phyloP scores from a whole-genome alignment of 176 grass and related monocot species.

The Rhynchospora pubera region DNA sequence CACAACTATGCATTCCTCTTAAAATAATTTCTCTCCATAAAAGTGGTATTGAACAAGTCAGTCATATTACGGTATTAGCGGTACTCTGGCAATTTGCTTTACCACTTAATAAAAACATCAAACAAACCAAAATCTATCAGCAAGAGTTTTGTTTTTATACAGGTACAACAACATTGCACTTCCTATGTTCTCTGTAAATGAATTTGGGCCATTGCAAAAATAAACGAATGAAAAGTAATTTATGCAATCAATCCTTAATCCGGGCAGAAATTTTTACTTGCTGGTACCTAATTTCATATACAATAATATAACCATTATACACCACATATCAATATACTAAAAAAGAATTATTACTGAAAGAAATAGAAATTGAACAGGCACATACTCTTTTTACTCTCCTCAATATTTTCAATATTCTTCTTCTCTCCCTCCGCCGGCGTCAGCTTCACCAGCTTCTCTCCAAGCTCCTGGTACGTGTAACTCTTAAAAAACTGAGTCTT shows the following conservation, averaged over 20 bases:
- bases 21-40: neutral
- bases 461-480: slow-evolving; percentile 56
- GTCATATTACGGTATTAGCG: neutral
- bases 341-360: slow-evolving; percentile 12
- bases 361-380: neutral
- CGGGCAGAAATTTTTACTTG: neutral
- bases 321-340: neutral
- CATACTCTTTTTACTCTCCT: neutral
- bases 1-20: neutral
- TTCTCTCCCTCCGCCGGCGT: slow-evolving; percentile 39
- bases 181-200: neutral
- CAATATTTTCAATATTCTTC: neutral
- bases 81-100: neutral
- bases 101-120: neutral
- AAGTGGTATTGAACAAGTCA: neutral
- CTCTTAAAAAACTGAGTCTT: slow-evolving; percentile 23
- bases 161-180: neutral
- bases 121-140: neutral
- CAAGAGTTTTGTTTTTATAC: neutral
- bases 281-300: neutral
- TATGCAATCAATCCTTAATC: neutral
- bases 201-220: neutral
- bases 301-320: neutral
- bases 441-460: slow-evolving; percentile 47
- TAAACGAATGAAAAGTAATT: neutral